Percentiles rank a stretch among this genome's conserved stretches.
These are phyloP conservation scores for Xylaria multiplex DNA, from an alignment of 2,329 filamentous ascomycete genomes.

Conservation along the genomic window DNA sequence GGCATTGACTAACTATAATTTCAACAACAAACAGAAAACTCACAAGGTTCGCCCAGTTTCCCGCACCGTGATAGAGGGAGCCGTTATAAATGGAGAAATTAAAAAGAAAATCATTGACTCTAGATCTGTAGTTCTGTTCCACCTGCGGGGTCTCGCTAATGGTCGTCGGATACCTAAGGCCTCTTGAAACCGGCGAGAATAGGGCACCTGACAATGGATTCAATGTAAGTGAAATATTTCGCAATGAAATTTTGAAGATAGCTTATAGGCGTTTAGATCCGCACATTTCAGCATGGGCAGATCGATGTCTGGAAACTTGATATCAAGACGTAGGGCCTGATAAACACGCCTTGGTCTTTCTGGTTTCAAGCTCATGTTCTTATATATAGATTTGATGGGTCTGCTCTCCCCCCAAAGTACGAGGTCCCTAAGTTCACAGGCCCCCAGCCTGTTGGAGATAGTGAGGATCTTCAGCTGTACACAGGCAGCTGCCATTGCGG, in stretches of 20 bases:
- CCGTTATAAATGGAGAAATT: conserved; percentile 5
- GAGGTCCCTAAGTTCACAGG: conserved; percentile 53
- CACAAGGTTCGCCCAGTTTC: conserved; percentile 54
- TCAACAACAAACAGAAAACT: conserved; percentile 48
- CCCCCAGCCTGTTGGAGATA: conserved; percentile 51
- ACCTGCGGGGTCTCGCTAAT: conserved; percentile 60
- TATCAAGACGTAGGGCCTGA: conserved; percentile 50
- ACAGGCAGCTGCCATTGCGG: conserved; percentile 66
- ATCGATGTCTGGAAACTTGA: conserved; percentile 57
- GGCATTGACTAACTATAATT: conserved; percentile 52
- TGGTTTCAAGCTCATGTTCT: conserved; percentile 9
- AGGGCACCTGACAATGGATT: conserved; percentile 50
- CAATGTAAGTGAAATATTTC: conserved; percentile 53
- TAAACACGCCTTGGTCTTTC: not conserved
- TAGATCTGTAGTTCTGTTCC: conserved; percentile 59
- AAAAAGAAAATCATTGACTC: conserved; percentile 13
- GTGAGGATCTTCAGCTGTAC: conserved; percentile 55
- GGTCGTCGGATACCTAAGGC: conserved; percentile 39
- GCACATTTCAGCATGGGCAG: conserved; percentile 54
- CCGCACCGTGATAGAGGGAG: no score
- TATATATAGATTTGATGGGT: conserved; percentile 52
- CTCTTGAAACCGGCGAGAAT: conserved; percentile 44
- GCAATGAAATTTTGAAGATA: not conserved
- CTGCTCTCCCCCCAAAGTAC: conserved; percentile 48
- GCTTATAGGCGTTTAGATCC: conserved; percentile 48